Evolutionary conservation across 371 early-diverging fungal genomes (phyloP), one percentile per base, ranked within the genome.

Genomic region (Rhizopus arrhizus): DNA sequence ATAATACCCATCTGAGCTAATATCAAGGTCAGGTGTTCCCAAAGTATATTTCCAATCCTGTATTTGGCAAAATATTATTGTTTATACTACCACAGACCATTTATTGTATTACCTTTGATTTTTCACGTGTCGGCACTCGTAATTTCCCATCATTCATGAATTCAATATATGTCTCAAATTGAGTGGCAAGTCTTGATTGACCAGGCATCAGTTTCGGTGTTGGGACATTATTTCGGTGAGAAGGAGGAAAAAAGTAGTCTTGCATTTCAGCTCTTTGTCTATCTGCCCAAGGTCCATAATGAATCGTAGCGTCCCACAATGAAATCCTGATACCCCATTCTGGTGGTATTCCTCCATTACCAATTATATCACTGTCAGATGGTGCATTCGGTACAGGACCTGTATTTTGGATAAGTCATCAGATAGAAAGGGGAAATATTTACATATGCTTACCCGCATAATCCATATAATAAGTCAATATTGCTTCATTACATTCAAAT

Each of bases 281-380:
- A 72, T 92, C 90, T 0, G 93, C 82, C 95, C 95, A 94, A 5
- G 95, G 93, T 0, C 95, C 95, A 68, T 93, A 94, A 31, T 88
- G 81, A 0, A 91, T 47, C 7, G 80, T 75, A 3, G 84, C 87
- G 52, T 90, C 85, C 59, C 75, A 70, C 46, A 89, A 61, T 5
- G 72, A 74, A 4, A 92, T 41, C 4, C 89, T 87, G 3, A 89
- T 67, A 4, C 89, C 88, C 90, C 91, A 91, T 66, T 91, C 86
- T 28, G 93, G 91, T 5, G 85, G 79, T 2, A 83, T 61, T 5
- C 82, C 89, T 2, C 86, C 86, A 60, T 85, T 85, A 16, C 86
- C 85, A 47, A 83, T 70, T 31, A 62, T 57, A 2, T 69, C 69
- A 41, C 49, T 22, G 22, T 52, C 56, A 22, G 68, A 59, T 51